Conservation (phyloP, 495 filamentous ascomycete species). For the Aspergillus taichungensis region DNA sequence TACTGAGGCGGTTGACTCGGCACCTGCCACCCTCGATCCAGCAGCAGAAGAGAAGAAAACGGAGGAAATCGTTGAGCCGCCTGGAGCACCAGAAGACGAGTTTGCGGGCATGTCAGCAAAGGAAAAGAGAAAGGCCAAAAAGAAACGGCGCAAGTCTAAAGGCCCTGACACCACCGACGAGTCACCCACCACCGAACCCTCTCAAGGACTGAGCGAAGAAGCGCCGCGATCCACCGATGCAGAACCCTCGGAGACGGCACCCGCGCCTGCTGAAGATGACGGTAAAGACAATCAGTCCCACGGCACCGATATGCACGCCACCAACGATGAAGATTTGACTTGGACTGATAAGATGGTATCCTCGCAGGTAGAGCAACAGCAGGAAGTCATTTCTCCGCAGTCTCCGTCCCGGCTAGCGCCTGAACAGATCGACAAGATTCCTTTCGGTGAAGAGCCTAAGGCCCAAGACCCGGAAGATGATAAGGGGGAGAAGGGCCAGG, state of each 20-base stretch:
- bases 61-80: slow-evolving; percentile 6
- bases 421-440: slow-evolving; percentile 19
- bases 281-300: slow-evolving; percentile 44
- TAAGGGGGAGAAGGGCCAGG: not conserved
- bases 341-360: slow-evolving; percentile 44
- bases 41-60: slow-evolving; percentile 8
- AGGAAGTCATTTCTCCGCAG: slow-evolving; percentile 26
- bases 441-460: slow-evolving; percentile 11
- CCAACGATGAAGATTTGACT: slow-evolving; percentile 31
- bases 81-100: slow-evolving; percentile 19
- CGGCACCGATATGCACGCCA: slow-evolving; percentile 30
- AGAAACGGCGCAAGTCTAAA: slow-evolving; percentile 36
- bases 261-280: slow-evolving; percentile 38
- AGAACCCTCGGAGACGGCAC: slow-evolving; percentile 24
- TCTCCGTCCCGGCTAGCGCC: slow-evolving; percentile 28
- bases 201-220: slow-evolving; percentile 6
- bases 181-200: slow-evolving; percentile 5
- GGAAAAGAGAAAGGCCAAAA: slow-evolving; percentile 37
- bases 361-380: slow-evolving; percentile 41
- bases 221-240: slow-evolving; percentile 10
- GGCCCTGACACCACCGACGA: slow-evolving; percentile 9
- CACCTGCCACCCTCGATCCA: slow-evolving; percentile 3
- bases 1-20: slow-evolving; percentile 2
- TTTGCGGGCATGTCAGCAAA: slow-evolving; percentile 22
- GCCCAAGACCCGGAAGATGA: not conserved